Evolutionary conservation across 176 grass and related monocot species (phyloP), one percentile per base, ranked within the genome.

Genomic region (Cenchrus americanus): DNA sequence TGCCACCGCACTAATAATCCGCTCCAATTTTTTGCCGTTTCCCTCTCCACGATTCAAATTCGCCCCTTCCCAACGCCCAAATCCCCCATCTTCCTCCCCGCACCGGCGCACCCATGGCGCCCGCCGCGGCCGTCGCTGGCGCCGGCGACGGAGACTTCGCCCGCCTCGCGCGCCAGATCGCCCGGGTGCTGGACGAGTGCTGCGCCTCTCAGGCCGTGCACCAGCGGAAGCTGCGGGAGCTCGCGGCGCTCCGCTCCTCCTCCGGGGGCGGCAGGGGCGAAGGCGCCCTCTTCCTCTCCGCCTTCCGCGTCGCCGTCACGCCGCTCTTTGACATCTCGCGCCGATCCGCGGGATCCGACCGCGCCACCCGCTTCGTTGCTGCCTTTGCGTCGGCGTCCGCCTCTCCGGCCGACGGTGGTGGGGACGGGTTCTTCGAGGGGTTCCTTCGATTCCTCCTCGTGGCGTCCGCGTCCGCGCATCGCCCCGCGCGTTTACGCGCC

Each of bases 191-290:
- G 37, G 82, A 95, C 87, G 93, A 95, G 7, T 95, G 93, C 66
- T 64, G 85, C 37, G 85, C 89, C 18, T 94, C 96, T 57, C 80
- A 88, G 75, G 91, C 92, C 22, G 75, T 92, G 52, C 91, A 95
- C 76, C 87, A 84, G 42, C 91, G 96, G 17, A 95, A 95, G 87
- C 76, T 94, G 13, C 89, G 87, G 67, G 96, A 98, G 82, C 89
- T 98, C 76, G 27, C 80, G 18, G 80, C 85, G 43, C 69, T 98
- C 80, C 91, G 88, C 64, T 68, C 87, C 54, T 64, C 87, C 42
- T 65, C 73, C 34, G 13, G 71, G 13, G 47, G 78, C 77, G 66
- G 80, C 50, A 30, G 27, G 27, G 27, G 27, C 27, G 27, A 30
- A 30, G 30, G 69, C 14, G 49, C 73, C 82, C 62, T 52, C 54